Percentiles rank a stretch among this genome's conserved stretches.
Evolutionary conservation across 176 grass and related monocot species (phyloP).

Genomic region (Triticum urartu): DNA sequence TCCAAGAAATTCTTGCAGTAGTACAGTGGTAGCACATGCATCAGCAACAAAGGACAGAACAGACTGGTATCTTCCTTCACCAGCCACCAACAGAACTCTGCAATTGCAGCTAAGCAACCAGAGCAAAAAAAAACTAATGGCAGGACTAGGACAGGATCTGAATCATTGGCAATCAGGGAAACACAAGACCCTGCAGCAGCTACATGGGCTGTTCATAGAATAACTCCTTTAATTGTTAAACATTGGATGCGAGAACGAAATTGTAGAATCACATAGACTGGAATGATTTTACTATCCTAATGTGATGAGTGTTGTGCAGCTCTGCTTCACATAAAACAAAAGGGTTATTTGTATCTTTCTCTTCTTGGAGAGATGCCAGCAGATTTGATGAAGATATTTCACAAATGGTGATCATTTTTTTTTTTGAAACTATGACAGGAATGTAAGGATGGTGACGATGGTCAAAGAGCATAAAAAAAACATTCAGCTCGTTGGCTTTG

Average conservation of each 20-base stretch:
- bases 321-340: background rate
- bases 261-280: background rate
- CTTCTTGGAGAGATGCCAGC: background rate
- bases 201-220: background rate
- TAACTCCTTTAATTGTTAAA: background rate
- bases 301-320: background rate
- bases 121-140: background rate
- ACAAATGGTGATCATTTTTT: background rate
- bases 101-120: conserved; percentile 9
- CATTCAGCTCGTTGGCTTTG: background rate
- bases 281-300: no score
- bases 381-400: background rate
- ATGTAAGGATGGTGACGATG: background rate
- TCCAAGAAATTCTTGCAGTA: background rate
- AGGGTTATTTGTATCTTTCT: background rate
- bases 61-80: background rate
- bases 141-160: background rate
- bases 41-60: conserved; percentile 19
- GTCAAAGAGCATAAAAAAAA: no score
- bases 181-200: background rate
- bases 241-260: background rate
- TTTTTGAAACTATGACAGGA: background rate
- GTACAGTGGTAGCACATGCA: conserved; percentile 1
- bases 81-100: background rate
- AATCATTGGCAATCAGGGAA: background rate